A percentile compares a stretch with the other conserved stretches of the same genome.
Conservation (phyloP, 2,329 filamentous ascomycete genomes). For the Alternaria solani region DNA sequence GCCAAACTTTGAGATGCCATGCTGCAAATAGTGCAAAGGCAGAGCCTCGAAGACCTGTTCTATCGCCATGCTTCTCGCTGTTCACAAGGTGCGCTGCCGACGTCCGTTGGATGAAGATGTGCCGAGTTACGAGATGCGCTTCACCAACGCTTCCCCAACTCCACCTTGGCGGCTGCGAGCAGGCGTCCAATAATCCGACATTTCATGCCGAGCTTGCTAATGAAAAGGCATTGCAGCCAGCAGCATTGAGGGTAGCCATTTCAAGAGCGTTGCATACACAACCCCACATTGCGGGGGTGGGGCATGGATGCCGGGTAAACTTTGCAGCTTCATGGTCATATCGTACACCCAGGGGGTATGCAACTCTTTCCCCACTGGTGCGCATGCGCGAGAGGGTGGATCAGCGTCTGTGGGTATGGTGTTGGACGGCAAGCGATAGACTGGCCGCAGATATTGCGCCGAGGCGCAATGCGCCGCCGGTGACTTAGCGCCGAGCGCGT, state of each 20-base stretch:
- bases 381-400: not conserved
- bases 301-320: conserved; percentile 35
- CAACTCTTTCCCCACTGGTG: not conserved
- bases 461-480: not conserved
- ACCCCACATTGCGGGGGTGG: conserved; percentile 45
- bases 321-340: conserved; percentile 10
- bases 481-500: not conserved
- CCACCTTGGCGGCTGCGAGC: not conserved
- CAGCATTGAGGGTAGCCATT: not conserved
- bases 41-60: conserved; percentile 41
- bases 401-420: not conserved
- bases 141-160: not conserved
- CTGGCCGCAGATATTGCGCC: not conserved
- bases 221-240: not conserved
- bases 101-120: not conserved
- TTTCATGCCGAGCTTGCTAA: conserved; percentile 1
- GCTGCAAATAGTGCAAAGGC: conserved; percentile 40
- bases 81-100: not conserved
- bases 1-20: conserved; percentile 44
- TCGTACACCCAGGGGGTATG: not conserved
- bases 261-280: not conserved
- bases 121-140: not conserved
- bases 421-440: not conserved
- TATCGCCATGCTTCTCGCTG: conserved; percentile 35
- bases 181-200: not conserved